These are phyloP conservation scores for Aspergillus aculeatinus DNA, from an alignment of 2,329 filamentous ascomycete species.

Conservation along the genomic window DNA sequence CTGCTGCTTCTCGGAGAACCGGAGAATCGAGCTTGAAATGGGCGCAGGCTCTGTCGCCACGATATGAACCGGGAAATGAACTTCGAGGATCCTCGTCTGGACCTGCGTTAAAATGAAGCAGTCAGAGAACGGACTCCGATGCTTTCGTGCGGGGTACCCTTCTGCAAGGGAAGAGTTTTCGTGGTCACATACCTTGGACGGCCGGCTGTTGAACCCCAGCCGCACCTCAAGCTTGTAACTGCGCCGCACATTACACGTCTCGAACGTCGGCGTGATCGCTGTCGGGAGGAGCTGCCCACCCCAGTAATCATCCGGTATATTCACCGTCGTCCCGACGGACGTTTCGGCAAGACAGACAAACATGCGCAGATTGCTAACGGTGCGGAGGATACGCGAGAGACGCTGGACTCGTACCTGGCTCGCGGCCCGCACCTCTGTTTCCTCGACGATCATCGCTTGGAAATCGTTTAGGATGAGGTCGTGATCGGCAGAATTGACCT, in stretches of 20 bases:
- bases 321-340: too few species aligned
- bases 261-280: conserved; percentile 15
- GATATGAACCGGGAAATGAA: conserved; percentile 19
- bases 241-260: conserved; percentile 21
- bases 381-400: conserved; percentile 18
- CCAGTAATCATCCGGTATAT: neutral
- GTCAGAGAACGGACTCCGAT: too few species aligned
- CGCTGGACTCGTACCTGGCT: conserved; percentile 7
- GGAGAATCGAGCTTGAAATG: neutral
- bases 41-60: neutral
- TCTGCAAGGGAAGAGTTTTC: too few species aligned
- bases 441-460: conserved; percentile 23
- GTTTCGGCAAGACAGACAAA: neutral
- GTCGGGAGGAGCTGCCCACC: conserved; percentile 10
- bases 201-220: conserved; percentile 15
- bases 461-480: conserved; percentile 16
- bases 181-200: conserved; percentile 3
- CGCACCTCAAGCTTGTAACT: conserved; percentile 14
- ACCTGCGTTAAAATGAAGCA: neutral
- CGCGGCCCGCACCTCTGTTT: conserved; percentile 14
- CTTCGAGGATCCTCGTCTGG: conserved; percentile 14
- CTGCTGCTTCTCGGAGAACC: neutral
- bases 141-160: too few species aligned
- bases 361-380: conserved; percentile 14
- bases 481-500: neutral